These are phyloP conservation scores for Fraxinus ornus DNA, from an alignment of 305 asterid genomes.

Conservation along the genomic window DNA sequence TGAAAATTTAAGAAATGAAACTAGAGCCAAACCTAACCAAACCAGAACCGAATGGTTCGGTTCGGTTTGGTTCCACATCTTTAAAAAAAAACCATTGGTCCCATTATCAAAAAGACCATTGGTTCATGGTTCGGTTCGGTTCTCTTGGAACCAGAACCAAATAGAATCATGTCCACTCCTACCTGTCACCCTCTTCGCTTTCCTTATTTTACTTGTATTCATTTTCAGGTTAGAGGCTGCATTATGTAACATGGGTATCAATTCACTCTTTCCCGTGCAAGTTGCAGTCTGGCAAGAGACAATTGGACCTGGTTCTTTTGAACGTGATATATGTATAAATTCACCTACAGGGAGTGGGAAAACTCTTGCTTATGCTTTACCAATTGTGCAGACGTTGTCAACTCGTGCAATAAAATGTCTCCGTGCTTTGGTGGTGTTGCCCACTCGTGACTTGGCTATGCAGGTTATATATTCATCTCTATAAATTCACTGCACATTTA, in stretches of 20 bases:
- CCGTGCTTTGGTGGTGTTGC: constrained; percentile 91
- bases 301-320: constrained; percentile 83
- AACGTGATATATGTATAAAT: constrained; percentile 78
- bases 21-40: no score
- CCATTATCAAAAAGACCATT: no score
- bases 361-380: constrained; percentile 85
- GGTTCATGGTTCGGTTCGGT: no score
- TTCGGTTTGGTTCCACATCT: no score
- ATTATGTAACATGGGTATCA: constrained; percentile 55
- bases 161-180: no score
- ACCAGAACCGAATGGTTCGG: no score
- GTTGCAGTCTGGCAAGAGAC: constrained; percentile 90
- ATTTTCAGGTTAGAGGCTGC: constrained; percentile 58
- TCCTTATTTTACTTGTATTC: constrained; percentile 6
- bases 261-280: constrained; percentile 78
- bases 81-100: no score
- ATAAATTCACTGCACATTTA: neutral
- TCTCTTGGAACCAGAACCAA: no score
- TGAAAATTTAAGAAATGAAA: no score
- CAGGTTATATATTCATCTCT: constrained; percentile 52
- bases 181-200: neutral
- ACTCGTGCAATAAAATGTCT: constrained; percentile 64
- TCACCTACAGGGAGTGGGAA: constrained; percentile 96
- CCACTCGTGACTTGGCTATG: constrained; percentile 86
- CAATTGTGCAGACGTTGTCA: constrained; percentile 74